phyloP scores from a whole-genome alignment of 768 basidiomycete species.

The Suillus cothurnatus region DNA sequence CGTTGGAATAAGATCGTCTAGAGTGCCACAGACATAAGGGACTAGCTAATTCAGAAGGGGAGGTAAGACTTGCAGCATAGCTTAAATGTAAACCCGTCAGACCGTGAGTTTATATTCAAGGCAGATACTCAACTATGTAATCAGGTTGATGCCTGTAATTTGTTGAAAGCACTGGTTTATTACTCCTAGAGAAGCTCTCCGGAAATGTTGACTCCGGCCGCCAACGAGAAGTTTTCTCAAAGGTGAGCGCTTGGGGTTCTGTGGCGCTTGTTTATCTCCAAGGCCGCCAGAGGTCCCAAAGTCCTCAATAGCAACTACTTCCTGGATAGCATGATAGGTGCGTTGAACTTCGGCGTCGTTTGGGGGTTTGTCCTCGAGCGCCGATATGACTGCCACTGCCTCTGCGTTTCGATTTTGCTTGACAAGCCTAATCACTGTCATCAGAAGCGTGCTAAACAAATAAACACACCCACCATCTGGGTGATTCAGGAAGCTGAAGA shows the following conservation, averaged over 20 bases:
- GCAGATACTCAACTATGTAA: conserved; percentile 50
- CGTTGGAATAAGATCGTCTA: conserved; percentile 57
- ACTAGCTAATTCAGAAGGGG: not conserved
- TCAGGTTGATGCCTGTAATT: conserved; percentile 67
- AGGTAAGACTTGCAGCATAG: conserved; percentile 30
- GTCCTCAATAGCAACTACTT: conserved; percentile 51
- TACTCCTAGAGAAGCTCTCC: conserved; percentile 56
- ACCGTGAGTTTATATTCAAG: not conserved
- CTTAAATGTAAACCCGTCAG: conserved; percentile 16
- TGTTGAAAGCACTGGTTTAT: conserved; percentile 69
- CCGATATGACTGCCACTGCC: conserved; percentile 62
- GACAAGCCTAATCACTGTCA: conserved; percentile 44
- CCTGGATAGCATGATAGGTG: conserved; percentile 55
- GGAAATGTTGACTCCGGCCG: conserved; percentile 62
- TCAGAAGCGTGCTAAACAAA: not conserved
- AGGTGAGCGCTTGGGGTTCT: conserved; percentile 21
- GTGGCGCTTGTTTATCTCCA: conserved; percentile 6
- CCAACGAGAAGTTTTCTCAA: conserved; percentile 56
- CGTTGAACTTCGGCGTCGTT: conserved; percentile 49
- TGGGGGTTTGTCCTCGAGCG: conserved; percentile 53
- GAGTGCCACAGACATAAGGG: not conserved
- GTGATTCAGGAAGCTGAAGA: conserved; percentile 57
- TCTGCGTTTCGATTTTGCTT: conserved; percentile 56
- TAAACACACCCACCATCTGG: conserved; percentile 46
- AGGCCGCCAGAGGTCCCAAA: conserved; percentile 2